Percentiles rank a stretch among this genome's conserved stretches.
These are phyloP conservation scores for Glonium stellatum DNA, from an alignment of 495 filamentous ascomycete genomes.

Conservation along the genomic window DNA sequence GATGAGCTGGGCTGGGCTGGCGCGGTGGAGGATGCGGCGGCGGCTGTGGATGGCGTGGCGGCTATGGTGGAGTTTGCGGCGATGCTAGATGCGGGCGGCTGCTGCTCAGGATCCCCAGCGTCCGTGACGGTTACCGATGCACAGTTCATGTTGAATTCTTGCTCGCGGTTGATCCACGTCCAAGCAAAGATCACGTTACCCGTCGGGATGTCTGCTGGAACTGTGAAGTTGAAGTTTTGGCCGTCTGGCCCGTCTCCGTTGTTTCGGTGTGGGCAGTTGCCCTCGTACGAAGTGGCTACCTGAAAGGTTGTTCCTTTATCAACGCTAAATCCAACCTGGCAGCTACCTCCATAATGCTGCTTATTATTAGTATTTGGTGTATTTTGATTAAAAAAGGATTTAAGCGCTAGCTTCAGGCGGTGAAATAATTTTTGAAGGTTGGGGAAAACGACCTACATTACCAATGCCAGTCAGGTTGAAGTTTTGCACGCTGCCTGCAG, in stretches of 20 bases:
- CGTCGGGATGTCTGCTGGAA: conserved; percentile 32
- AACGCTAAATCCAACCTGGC: conserved; percentile 35
- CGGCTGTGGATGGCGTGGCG: no score
- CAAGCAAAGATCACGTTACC: conserved; percentile 35
- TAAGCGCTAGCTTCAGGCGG: no score
- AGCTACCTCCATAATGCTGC: conserved; percentile 37
- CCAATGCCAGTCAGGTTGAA: conserved; percentile 25
- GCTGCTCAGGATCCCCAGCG: conserved; percentile 1
- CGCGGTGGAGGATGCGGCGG: not conserved
- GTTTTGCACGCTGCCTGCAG: conserved; percentile 28
- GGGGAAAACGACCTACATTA: no score
- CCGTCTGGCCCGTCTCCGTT: conserved; percentile 19
- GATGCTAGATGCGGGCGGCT: not conserved
- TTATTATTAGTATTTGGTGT: no score
- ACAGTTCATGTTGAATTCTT: conserved; percentile 36
- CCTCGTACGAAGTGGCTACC: conserved; percentile 34
- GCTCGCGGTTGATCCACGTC: conserved; percentile 38
- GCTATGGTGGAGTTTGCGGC: not conserved
- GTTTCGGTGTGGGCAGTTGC: conserved; percentile 35
- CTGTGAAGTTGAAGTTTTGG: conserved; percentile 35
- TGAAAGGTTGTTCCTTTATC: conserved; percentile 35
- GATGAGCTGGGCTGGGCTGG: not conserved
- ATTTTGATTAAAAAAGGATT: no score
- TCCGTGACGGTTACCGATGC: conserved; percentile 27
- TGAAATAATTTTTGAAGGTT: no score